Evolutionary conservation across 2,329 filamentous ascomycete genomes (phyloP).

Genomic region (Dactylellina drechsleri): DNA sequence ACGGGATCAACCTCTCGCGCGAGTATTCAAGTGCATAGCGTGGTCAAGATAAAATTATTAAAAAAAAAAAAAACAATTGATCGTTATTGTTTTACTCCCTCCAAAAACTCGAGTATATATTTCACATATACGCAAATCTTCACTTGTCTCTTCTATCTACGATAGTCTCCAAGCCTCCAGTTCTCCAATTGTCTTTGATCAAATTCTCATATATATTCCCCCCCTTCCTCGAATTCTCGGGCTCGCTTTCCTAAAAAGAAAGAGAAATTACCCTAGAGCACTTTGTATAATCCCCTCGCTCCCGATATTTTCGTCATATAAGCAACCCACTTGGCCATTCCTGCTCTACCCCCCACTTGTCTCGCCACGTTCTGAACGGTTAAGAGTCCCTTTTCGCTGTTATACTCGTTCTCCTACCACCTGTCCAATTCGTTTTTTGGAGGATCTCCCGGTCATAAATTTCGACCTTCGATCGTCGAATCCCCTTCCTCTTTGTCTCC

Average conservation of each 20-base stretch:
- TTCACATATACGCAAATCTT: background rate
- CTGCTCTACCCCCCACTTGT: constrained; percentile 1
- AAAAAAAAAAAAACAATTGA: constrained; percentile 1
- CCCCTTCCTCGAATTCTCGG: no score
- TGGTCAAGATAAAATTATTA: background rate
- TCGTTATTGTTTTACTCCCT: background rate
- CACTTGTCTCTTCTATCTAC: no score
- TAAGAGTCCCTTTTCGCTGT: constrained; percentile 40
- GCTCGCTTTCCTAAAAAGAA: no score
- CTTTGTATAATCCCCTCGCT: constrained; percentile 22
- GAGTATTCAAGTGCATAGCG: constrained; percentile 43
- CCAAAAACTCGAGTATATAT: background rate
- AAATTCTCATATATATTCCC: background rate
- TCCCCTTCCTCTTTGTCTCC: constrained; percentile 38
- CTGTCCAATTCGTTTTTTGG: constrained; percentile 30
- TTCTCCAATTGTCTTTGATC: background rate
- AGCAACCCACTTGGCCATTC: constrained; percentile 14
- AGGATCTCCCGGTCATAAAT: constrained; percentile 20
- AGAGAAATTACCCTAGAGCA: background rate
- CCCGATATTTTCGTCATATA: constrained; percentile 24
- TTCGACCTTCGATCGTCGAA: constrained; percentile 34
- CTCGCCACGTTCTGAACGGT: constrained; percentile 26
- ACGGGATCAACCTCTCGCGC: constrained; percentile 48
- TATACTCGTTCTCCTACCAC: constrained; percentile 33
- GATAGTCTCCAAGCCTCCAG: no score